These are phyloP conservation scores for Cylindrotheca closterium DNA, from an alignment of 108 stramenopile species.

Conservation along the genomic window DNA sequence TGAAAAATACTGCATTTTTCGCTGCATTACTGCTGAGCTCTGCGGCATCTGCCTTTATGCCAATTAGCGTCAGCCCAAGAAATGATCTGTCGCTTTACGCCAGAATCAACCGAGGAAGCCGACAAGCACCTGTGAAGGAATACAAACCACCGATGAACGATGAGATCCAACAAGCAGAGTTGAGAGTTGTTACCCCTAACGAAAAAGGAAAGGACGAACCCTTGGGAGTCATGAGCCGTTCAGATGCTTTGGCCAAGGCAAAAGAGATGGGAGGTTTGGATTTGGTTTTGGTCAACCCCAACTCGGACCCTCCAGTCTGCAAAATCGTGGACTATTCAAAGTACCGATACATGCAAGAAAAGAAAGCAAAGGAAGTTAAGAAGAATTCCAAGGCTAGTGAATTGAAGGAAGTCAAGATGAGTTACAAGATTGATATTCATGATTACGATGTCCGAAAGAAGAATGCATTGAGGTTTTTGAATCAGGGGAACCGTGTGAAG, in stretches of 20 bases:
- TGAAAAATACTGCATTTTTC: too few species aligned
- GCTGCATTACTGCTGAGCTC: not conserved
- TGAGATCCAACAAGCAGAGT: constrained; percentile 46
- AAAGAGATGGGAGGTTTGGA: constrained; percentile 84
- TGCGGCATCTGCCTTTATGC: not conserved
- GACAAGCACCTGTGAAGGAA: constrained; percentile 40
- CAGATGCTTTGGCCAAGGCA: constrained; percentile 86
- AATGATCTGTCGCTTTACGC: not conserved
- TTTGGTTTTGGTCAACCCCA: constrained; percentile 84
- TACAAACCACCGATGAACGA: constrained; percentile 82
- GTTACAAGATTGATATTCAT: constrained; percentile 94
- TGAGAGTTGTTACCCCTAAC: constrained; percentile 71
- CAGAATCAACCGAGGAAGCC: not conserved
- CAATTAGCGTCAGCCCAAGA: not conserved
- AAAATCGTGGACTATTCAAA: constrained; percentile 96
- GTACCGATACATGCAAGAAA: constrained; percentile 89
- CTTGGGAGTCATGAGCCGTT: constrained; percentile 84
- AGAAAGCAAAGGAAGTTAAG: constrained; percentile 92
- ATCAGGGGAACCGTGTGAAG: constrained; percentile 88
- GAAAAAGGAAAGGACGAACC: constrained; percentile 81
- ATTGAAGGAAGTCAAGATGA: constrained; percentile 96
- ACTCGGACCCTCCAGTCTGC: constrained; percentile 93
- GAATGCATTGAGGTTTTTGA: constrained; percentile 84
- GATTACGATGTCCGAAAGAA: constrained; percentile 91
- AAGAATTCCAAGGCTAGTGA: constrained; percentile 94